Conservation (phyloP, 768 basidiomycete species). For the Tubosaeta sp. region DNA sequence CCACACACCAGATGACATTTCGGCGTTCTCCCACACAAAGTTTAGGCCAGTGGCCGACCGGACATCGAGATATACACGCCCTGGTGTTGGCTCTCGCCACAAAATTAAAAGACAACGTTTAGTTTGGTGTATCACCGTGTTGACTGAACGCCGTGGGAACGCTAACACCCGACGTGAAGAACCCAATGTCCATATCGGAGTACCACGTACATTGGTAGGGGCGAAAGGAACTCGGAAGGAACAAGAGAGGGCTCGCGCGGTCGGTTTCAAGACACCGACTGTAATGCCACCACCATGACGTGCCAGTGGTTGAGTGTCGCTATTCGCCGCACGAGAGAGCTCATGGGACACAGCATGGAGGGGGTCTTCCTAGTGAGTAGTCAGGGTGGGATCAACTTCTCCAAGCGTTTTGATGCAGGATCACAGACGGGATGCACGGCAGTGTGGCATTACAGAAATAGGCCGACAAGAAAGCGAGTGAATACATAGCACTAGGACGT, state of each 20-base stretch:
- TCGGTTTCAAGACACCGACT: neutral
- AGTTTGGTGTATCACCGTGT: neutral
- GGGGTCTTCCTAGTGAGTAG: constrained; percentile 7
- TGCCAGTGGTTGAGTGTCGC: neutral
- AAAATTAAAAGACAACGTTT: neutral
- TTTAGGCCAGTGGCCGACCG: neutral
- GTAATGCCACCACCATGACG: neutral
- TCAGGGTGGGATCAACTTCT: neutral
- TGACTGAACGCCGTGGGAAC: neutral
- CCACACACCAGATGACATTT: neutral
- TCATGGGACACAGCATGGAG: neutral
- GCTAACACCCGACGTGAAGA: neutral
- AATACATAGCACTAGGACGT: constrained; percentile 14
- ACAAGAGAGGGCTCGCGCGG: neutral
- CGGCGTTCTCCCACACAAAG: neutral
- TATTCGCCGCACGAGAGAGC: neutral
- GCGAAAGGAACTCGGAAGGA: neutral
- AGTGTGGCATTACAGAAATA: constrained; percentile 7
- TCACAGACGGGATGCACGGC: constrained; percentile 1
- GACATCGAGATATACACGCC: neutral
- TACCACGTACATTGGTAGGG: neutral
- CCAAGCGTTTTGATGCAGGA: neutral
- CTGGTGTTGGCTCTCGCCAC: neutral
- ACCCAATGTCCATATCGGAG: neutral
- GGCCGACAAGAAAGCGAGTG: neutral